Percentiles rank a stretch among this genome's conserved stretches.
Evolutionary conservation across 2,329 filamentous ascomycete species (phyloP).

Genomic region (Alternaria arbusti): DNA sequence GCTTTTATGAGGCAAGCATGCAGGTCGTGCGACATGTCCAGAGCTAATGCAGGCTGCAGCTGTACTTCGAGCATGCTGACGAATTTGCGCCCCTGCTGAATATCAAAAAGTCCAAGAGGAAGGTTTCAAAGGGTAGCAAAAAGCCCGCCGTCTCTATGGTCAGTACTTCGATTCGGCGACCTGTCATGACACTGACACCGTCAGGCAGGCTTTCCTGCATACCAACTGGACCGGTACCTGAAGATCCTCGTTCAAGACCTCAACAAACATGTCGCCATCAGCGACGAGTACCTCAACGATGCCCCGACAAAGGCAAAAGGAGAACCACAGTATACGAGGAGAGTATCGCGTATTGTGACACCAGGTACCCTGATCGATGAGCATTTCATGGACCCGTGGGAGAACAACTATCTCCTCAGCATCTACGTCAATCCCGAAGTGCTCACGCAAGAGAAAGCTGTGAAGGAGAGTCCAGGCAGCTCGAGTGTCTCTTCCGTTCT

Average conservation of each 20-base stretch:
- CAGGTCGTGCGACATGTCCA: not conserved
- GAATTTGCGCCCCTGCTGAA: constrained; percentile 85
- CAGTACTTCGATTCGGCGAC: constrained; percentile 24
- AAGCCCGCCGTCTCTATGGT: constrained; percentile 79
- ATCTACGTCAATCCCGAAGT: constrained; percentile 65
- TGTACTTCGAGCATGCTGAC: constrained; percentile 96
- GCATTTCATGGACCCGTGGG: constrained; percentile 92
- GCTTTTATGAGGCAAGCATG: constrained; percentile 80
- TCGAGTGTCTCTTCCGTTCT: constrained; percentile 40
- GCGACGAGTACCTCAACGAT: constrained; percentile 86
- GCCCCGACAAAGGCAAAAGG: constrained; percentile 74
- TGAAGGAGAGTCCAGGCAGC: constrained; percentile 36
- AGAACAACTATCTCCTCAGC: constrained; percentile 90
- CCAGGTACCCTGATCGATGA: constrained; percentile 97
- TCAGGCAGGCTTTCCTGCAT: constrained; percentile 89
- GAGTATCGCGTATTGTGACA: constrained; percentile 85
- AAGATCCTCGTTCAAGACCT: constrained; percentile 92
- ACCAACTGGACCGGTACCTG: constrained; percentile 89
- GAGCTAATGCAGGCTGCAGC: constrained; percentile 42
- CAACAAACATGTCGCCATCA: constrained; percentile 89
- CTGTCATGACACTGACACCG: constrained; percentile 11
- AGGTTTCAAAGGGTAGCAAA: constrained; percentile 65
- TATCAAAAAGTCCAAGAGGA: constrained; percentile 83
- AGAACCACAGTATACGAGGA: constrained; percentile 82
- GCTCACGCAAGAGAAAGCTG: constrained; percentile 28